Evolutionary conservation across 1,284 basidiomycete species (phyloP), one percentile per base, ranked within the genome.

Genomic region (Stereum hirsutum): DNA sequence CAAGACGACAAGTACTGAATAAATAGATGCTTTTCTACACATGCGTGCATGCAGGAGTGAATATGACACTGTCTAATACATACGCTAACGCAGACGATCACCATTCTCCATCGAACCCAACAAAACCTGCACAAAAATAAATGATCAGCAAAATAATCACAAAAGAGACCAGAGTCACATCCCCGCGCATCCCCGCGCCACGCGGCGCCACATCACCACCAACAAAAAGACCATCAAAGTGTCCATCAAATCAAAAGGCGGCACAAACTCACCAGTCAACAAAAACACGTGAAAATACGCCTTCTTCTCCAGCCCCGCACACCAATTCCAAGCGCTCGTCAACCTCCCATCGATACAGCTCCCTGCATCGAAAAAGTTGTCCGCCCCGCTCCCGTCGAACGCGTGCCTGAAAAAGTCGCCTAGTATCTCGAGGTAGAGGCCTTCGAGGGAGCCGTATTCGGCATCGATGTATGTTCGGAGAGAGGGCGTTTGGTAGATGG

Each of bases 251-350:
- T n/a, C n/a, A n/a, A n/a, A n/a, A n/a, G n/a, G n/a, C 21, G 6
- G 15, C 20, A 14, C 15, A 17, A 42, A 59, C 78, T 52, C 50
- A 85, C 83, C 85, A 33, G 77, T 75, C 42, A 89, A 63, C 49
- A 89, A 64, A 58, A 89, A 89, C 20, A 88, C 63, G 4, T 73
- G 80, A 66, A 89, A 89, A 57, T 78, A 89, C 43, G 78, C 68
- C 64, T 89, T 89, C 67, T 87, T 89, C 65, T 89, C 86, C 50
- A 89, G 59, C 38, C 68, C 68, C 39, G 78, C 76, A 61, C 87
- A 89, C 86, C 86, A 89, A 57, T 89, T 87, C 86, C 86, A 89
- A 2, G 86, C 86, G 57, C 82, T 86, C 28, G 86, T 88, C 54
- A 89, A 59, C 14, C 85, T 66, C 14, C 75, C 75, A 42, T 78